Conservation (phyloP, 176 grass and related monocot species). For the Elaeis guineensis region DNA sequence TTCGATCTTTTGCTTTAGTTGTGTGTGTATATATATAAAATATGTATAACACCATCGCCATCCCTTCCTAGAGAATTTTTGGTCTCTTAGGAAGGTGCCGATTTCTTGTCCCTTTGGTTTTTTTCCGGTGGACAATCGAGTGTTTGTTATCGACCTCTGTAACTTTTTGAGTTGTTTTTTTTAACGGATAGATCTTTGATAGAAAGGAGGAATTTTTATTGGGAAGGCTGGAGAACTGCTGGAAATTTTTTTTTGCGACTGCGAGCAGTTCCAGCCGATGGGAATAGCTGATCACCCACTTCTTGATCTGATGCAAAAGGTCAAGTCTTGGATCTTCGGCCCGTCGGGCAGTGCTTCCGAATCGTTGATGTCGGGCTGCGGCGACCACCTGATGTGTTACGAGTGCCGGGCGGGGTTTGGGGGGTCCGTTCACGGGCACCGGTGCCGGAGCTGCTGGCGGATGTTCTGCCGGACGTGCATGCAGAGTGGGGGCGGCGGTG, state of each 20-base stretch:
- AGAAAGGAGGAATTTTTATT: background rate
- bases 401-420: constrained; percentile 15
- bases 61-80: constrained; percentile 30
- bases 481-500: background rate
- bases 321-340: constrained; percentile 39
- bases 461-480: constrained; percentile 16
- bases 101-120: constrained; percentile 12
- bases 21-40: background rate
- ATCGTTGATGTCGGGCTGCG: constrained; percentile 10
- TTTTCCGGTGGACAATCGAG: constrained; percentile 7
- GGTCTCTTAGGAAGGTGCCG: constrained; percentile 7
- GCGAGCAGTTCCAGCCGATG: constrained; percentile 42
- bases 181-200: background rate
- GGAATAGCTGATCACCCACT: constrained; percentile 50
- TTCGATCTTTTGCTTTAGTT: background rate
- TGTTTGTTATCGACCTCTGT: constrained; percentile 6
- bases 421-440: background rate
- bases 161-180: background rate
- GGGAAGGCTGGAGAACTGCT: background rate
- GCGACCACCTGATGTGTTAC: constrained; percentile 25
- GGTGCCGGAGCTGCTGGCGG: constrained; percentile 9
- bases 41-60: constrained; percentile 1
- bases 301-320: constrained; percentile 42
- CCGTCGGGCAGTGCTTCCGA: constrained; percentile 23
- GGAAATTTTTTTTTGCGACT: constrained; percentile 6